phyloP scores from a whole-genome alignment of 1,284 basidiomycete genomes.

The Filobasidium uniguttulatum region DNA sequence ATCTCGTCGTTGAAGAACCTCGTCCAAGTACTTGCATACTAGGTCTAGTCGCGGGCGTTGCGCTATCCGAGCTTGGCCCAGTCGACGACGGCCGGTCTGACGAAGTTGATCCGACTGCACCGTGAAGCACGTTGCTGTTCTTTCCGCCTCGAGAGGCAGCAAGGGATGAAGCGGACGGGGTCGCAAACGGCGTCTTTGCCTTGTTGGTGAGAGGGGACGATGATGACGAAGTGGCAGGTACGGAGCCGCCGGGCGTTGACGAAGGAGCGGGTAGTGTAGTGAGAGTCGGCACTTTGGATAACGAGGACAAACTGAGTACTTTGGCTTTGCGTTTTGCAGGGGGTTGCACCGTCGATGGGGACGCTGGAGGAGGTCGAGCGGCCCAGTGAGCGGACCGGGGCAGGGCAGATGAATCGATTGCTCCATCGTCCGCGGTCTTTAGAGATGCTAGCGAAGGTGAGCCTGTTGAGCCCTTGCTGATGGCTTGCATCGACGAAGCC shows the following conservation, averaged over 20 bases:
- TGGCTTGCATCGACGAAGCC: constrained; percentile 17
- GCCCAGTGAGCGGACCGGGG: constrained; percentile 78
- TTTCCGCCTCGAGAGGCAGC: constrained; percentile 1
- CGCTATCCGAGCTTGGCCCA: no score
- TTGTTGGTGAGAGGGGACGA: neutral
- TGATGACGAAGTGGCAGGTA: neutral
- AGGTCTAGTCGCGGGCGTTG: no score
- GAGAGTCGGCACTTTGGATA: constrained; percentile 11
- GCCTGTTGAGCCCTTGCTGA: constrained; percentile 18
- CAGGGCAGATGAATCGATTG: constrained; percentile 41
- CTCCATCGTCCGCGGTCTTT: no score
- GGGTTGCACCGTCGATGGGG: constrained; percentile 1
- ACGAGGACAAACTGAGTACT: constrained; percentile 7
- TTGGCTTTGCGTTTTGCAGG: constrained; percentile 11
- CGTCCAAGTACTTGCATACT: no score
- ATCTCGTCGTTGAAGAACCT: no score
- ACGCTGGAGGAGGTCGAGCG: constrained; percentile 40
- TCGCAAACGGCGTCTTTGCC: constrained; percentile 2
- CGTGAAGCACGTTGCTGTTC: no score
- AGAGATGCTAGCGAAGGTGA: no score
- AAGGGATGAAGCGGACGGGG: neutral
- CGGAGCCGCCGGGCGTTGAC: neutral
- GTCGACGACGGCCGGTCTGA: no score
- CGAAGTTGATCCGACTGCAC: no score
- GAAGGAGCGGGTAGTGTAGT: constrained; percentile 6